Conservation (phyloP, 176 grass and related monocot species). For the Ensete ventricosum region DNA sequence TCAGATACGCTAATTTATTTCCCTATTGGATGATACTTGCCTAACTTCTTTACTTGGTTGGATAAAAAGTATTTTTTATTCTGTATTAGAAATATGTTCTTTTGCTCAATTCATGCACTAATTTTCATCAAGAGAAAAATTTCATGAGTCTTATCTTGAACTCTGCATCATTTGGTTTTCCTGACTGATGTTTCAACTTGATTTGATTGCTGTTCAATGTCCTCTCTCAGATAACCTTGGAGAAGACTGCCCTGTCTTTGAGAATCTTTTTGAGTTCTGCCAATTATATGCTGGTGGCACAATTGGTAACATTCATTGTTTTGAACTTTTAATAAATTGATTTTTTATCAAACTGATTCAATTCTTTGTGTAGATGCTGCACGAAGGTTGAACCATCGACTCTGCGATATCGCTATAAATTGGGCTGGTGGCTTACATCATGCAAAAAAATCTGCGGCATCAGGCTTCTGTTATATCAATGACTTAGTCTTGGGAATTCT, state of each 20-base stretch:
- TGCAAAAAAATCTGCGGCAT: conserved; percentile 87
- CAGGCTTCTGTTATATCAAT: conserved; percentile 99
- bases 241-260: conserved; percentile 94
- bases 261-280: conserved; percentile 97
- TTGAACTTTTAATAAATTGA: conserved; percentile 1
- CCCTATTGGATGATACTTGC: neutral
- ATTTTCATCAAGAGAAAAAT: neutral
- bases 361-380: conserved; percentile 76
- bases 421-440: conserved; percentile 95
- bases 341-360: conserved; percentile 18
- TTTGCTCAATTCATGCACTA: neutral
- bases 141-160: conserved; percentile 2
- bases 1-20: neutral
- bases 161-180: neutral
- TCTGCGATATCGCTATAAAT: conserved; percentile 91
- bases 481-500: conserved; percentile 92
- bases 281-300: conserved; percentile 98
- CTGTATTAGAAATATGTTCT: neutral
- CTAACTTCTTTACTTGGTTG: neutral
- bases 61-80: neutral
- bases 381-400: conserved; percentile 73
- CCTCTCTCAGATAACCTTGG: conserved; percentile 66
- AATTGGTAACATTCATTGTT: conserved; percentile 56
- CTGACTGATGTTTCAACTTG: conserved; percentile 1
- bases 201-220: neutral